phyloP scores from a whole-genome alignment of 176 grass and related monocot genomes.

The Oryza glaberrima region DNA sequence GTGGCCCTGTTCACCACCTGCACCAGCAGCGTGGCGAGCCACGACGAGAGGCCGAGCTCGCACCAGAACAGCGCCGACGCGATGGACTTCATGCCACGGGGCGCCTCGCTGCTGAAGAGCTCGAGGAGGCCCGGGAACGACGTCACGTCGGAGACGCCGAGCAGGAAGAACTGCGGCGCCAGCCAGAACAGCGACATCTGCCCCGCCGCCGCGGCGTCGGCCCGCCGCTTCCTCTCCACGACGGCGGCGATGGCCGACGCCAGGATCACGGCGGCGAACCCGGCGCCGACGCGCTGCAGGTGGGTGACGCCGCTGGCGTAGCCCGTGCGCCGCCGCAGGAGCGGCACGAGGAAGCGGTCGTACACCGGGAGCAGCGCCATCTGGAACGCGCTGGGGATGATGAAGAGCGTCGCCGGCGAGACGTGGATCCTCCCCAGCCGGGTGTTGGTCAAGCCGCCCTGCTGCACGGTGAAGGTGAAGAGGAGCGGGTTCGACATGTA shows the following conservation, averaged over 20 bases:
- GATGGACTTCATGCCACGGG: slow-evolving; percentile 66
- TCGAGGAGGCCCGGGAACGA: slow-evolving; percentile 68
- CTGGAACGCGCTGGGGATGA: slow-evolving; percentile 63
- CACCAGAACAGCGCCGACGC: slow-evolving; percentile 63
- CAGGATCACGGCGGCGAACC: slow-evolving; percentile 37
- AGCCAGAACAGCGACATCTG: slow-evolving; percentile 72
- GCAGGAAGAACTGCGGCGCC: slow-evolving; percentile 53
- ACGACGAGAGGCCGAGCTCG: slow-evolving; percentile 46
- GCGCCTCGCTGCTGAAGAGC: slow-evolving; percentile 67
- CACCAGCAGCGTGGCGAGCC: slow-evolving; percentile 49
- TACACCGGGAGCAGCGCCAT: slow-evolving; percentile 52
- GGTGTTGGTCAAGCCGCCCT: slow-evolving; percentile 63
- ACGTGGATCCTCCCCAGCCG: slow-evolving; percentile 54
- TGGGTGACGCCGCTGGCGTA: slow-evolving; percentile 47
- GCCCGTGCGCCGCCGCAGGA: slow-evolving; percentile 48
- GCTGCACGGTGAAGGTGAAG: slow-evolving; percentile 59
- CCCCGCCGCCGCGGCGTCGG: not conserved
- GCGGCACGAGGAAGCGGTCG: slow-evolving; percentile 48
- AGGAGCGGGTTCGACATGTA: slow-evolving; percentile 46
- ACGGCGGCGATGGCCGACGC: slow-evolving; percentile 48
- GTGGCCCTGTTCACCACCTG: slow-evolving; percentile 25
- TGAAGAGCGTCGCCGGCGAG: slow-evolving; percentile 59
- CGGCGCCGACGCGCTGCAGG: slow-evolving; percentile 50
- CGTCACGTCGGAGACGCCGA: slow-evolving; percentile 59
- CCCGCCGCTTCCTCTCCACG: slow-evolving; percentile 52